Percentiles rank a stretch among this genome's conserved stretches.
These are phyloP conservation scores for Phytophthora pisi DNA, from an alignment of 352 stramenopile genomes.

Conservation along the genomic window DNA sequence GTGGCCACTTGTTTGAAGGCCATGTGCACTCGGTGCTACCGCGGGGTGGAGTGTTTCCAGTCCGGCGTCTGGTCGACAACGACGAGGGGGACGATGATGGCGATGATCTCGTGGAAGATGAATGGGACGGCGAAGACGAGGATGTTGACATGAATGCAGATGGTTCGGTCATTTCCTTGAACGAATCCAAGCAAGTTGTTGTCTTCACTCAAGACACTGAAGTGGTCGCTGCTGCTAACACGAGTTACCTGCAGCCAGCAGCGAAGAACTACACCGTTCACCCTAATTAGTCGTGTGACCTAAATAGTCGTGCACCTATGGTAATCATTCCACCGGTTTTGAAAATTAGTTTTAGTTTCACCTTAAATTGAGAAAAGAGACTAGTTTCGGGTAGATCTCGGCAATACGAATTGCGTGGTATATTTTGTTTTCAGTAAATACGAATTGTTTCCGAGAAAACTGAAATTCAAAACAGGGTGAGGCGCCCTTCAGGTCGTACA, in stretches of 20 bases:
- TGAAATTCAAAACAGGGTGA: too few relatives aligned
- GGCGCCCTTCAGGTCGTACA: too few relatives aligned
- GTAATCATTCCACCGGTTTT: too few relatives aligned
- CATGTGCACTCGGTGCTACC: constrained; percentile 3
- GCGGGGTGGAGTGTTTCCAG: constrained; percentile 2
- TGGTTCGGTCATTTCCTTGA: neutral
- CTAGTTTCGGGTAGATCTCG: too few relatives aligned
- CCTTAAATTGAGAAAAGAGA: too few relatives aligned
- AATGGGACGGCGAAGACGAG: neutral
- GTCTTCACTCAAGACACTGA: neutral
- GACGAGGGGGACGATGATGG: neutral
- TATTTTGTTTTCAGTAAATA: too few relatives aligned
- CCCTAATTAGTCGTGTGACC: too few relatives aligned
- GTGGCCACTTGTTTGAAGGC: constrained; percentile 5
- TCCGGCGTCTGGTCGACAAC: neutral
- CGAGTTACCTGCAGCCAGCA: neutral
- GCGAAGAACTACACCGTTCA: neutral
- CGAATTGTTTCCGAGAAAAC: too few relatives aligned
- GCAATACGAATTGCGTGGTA: too few relatives aligned
- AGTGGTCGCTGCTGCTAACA: neutral
- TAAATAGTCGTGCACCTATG: too few relatives aligned
- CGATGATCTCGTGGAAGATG: neutral
- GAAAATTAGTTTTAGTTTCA: too few relatives aligned
- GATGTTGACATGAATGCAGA: neutral
- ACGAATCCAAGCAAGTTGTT: neutral